Percentiles rank a stretch among this genome's conserved stretches.
Conservation (phyloP, 805 yeast species). For the Saturnispora besseyi region DNA sequence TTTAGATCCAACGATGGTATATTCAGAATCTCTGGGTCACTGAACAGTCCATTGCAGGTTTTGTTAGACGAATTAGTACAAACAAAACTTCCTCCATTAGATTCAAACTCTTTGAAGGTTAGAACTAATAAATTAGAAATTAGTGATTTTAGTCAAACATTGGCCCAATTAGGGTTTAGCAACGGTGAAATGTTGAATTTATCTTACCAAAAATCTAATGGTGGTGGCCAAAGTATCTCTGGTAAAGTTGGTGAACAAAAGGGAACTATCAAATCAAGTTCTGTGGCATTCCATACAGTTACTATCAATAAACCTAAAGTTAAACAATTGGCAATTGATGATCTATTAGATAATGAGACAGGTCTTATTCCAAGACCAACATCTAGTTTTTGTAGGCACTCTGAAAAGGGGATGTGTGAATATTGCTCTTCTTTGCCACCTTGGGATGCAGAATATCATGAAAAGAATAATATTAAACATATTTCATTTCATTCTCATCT, state of each 20-base stretch:
- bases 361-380: conserved; percentile 66
- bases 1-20: conserved; percentile 82
- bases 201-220: conserved; percentile 23
- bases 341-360: conserved; percentile 47
- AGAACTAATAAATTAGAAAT: not conserved
- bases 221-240: conserved; percentile 7
- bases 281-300: conserved; percentile 7
- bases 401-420: conserved; percentile 95
- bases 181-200: conserved; percentile 55
- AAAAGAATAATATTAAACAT: conserved; percentile 75
- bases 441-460: conserved; percentile 74
- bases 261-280: not conserved
- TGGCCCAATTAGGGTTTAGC: conserved; percentile 39
- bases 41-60: conserved; percentile 14
- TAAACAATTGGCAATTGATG: conserved; percentile 59
- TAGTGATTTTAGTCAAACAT: conserved; percentile 14
- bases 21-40: conserved; percentile 47
- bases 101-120: conserved; percentile 5
- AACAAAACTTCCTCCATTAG: conserved; percentile 25
- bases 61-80: conserved; percentile 22
- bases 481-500: conserved; percentile 78
- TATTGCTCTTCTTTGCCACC: conserved; percentile 95
- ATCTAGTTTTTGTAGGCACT: conserved; percentile 70
- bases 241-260: conserved; percentile 8
- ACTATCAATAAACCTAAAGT: conserved; percentile 8